These are phyloP conservation scores for Pythium sukuiense DNA, from an alignment of 352 stramenopile genomes.

Conservation along the genomic window DNA sequence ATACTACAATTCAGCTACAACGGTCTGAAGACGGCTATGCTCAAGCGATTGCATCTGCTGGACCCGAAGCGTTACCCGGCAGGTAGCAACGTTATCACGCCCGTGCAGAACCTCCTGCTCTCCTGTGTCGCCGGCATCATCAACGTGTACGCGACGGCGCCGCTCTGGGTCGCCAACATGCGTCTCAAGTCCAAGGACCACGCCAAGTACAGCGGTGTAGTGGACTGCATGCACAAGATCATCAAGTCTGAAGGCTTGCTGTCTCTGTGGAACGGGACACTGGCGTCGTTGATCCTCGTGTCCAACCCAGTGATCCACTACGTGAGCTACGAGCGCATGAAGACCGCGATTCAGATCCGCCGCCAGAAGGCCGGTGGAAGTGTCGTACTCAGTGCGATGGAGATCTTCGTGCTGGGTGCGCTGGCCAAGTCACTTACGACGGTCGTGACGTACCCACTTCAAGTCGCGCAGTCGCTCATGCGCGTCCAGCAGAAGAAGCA, in stretches of 20 bases:
- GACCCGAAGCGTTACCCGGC: constrained; percentile 30
- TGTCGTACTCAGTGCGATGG: constrained; percentile 53
- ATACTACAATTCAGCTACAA: constrained; percentile 48
- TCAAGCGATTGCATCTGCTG: constrained; percentile 54
- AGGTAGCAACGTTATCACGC: constrained; percentile 43
- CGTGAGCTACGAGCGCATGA: constrained; percentile 93
- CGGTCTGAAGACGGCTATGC: constrained; percentile 56
- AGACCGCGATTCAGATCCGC: constrained; percentile 53
- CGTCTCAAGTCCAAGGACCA: constrained; percentile 88
- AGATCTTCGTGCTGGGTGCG: constrained; percentile 92
- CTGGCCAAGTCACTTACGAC: constrained; percentile 93
- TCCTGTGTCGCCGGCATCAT: constrained; percentile 84
- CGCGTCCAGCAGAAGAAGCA: constrained; percentile 56
- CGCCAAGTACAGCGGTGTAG: constrained; percentile 55
- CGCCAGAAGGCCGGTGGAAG: constrained; percentile 30
- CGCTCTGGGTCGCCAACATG: constrained; percentile 94
- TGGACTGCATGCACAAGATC: constrained; percentile 58
- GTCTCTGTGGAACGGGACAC: constrained; percentile 92
- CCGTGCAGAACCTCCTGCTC: constrained; percentile 57
- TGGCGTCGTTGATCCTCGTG: constrained; percentile 91
- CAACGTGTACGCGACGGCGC: constrained; percentile 81
- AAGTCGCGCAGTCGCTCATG: constrained; percentile 92
- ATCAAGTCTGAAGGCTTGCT: constrained; percentile 69
- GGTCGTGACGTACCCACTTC: constrained; percentile 92
- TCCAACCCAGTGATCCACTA: constrained; percentile 96